Base-by-base conservation (phyloP, 371 early-diverging fungal genomes). In the Choanephora cucurbitarum region DNA sequence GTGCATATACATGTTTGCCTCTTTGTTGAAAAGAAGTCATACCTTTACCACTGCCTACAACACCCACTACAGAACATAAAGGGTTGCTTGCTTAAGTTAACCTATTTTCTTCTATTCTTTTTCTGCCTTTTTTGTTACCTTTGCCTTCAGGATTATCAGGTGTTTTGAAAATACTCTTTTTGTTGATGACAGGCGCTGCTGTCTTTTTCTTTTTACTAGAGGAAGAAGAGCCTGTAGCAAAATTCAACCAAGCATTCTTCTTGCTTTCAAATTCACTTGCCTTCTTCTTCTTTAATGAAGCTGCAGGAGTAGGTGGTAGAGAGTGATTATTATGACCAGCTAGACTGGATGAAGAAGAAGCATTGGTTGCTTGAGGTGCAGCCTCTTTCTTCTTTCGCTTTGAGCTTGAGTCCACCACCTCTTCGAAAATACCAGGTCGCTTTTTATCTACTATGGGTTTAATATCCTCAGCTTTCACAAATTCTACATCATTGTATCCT, bases 171-270 rank as follows among this genome's bases (percentile, higher is more conserved):
- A 88, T 88, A 57, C 84, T 84, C 71, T 84, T 88, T 58, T 84
- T 84, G 40, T 82, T 84, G 37, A 84, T 82, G 0, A 77, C 72
- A 3, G 67, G 63, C 11, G 66, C 62, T 14, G 49, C 48, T 10
- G 54, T 53, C 44, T 51, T 74, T 44, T 79, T 75, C 52, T 79
- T 79, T 34, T 70, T 80, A 24, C 65, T 67, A 41, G 28, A 5
- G 28, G 28, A 28, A 28, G 28, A 28, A 28, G 71, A 54, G 1
- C 80, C 77, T 19, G 76, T 79, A 3, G 91, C 89, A 72, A 93
- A 93, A 31, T 78, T 81, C 47, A 88, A 72, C 93, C 93, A 93
- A 11, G 86, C 84, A 58, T 85, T 79, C 67, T 93, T 91, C 64
- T 90, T 90, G 60, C 79, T 78, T 15, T 81, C 77, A 50, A 87